Conservation (phyloP, 2,329 filamentous ascomycete genomes). For the Alternaria brassicicola region DNA sequence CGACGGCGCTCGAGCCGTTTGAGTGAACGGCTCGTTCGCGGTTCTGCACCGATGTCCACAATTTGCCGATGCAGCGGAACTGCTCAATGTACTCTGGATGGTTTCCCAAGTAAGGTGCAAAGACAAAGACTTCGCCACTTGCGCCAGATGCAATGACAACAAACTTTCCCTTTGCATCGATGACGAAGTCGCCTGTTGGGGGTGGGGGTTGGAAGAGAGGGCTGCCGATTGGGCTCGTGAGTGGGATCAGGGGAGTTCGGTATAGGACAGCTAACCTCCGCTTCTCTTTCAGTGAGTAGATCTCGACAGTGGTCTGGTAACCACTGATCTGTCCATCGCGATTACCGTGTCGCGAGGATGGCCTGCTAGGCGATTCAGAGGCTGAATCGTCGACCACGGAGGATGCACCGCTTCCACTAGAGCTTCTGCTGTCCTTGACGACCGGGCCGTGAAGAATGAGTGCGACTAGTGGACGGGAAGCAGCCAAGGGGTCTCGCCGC, state of each 20-base stretch:
- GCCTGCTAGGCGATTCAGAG: constrained; percentile 46
- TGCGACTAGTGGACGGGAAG: constrained; percentile 74
- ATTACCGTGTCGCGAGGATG: constrained; percentile 39
- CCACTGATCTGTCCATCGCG: constrained; percentile 55
- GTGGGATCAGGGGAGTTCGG: constrained; percentile 66
- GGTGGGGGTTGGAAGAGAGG: constrained; percentile 70
- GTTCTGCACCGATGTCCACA: constrained; percentile 85
- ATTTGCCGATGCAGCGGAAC: constrained; percentile 79
- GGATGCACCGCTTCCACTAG: constrained; percentile 44
- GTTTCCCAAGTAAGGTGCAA: constrained; percentile 44
- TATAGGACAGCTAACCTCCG: constrained; percentile 75
- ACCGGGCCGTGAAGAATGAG: constrained; percentile 81
- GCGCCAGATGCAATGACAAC: constrained; percentile 77
- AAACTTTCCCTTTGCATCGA: constrained; percentile 74
- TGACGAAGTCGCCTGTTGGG: constrained; percentile 73
- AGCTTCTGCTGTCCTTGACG: constrained; percentile 54
- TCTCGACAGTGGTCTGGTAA: constrained; percentile 86
- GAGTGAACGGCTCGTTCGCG: constrained; percentile 44
- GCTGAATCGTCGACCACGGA: constrained; percentile 47
- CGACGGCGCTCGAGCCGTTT: constrained; percentile 44
- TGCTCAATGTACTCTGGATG: constrained; percentile 34
- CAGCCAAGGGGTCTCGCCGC: constrained; percentile 58
- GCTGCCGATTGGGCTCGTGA: constrained; percentile 64
- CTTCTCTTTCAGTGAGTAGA: constrained; percentile 83
- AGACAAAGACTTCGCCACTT: constrained; percentile 89